Evolutionary conservation across 2,329 filamentous ascomycete genomes (phyloP).

Genomic region (Raffaelea albimanens): DNA sequence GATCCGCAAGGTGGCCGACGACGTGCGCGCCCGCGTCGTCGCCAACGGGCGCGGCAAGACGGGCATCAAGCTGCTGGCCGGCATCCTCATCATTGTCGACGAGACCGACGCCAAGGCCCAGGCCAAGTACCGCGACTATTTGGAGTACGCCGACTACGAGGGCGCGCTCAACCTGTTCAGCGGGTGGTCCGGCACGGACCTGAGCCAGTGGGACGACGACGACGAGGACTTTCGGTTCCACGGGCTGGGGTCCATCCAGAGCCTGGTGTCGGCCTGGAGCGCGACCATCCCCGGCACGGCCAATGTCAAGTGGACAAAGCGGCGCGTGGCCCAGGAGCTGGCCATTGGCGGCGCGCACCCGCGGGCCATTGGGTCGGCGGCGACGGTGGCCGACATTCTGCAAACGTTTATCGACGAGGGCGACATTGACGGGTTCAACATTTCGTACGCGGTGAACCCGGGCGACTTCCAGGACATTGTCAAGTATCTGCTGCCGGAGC

Average conservation of each 20-base stretch:
- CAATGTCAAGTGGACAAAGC: slow-evolving; percentile 10
- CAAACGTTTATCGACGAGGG: slow-evolving; percentile 59
- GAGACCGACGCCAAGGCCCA: slow-evolving; percentile 14
- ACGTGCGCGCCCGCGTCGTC: slow-evolving; percentile 6
- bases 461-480: slow-evolving; percentile 56
- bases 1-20: background rate
- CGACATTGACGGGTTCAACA: slow-evolving; percentile 67
- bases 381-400: slow-evolving; percentile 56
- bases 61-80: slow-evolving; percentile 14
- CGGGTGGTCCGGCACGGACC: slow-evolving; percentile 17
- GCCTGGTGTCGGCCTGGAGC: slow-evolving; percentile 3
- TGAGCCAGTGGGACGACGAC: slow-evolving; percentile 15
- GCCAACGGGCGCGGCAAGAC: slow-evolving; percentile 12
- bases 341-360: slow-evolving; percentile 14
- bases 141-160: slow-evolving; percentile 5
- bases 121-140: slow-evolving; percentile 12
- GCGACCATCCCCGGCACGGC: slow-evolving; percentile 1
- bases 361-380: slow-evolving; percentile 49
- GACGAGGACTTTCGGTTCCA: slow-evolving; percentile 13
- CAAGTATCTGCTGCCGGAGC: slow-evolving; percentile 52
- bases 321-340: slow-evolving; percentile 12
- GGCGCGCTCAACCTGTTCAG: slow-evolving; percentile 6
- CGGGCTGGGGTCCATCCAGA: slow-evolving; percentile 6
- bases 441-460: slow-evolving; percentile 38
- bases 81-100: slow-evolving; percentile 13